Evolutionary conservation across 1,284 basidiomycete species (phyloP).

Genomic region (Irpex rosettiformis): DNA sequence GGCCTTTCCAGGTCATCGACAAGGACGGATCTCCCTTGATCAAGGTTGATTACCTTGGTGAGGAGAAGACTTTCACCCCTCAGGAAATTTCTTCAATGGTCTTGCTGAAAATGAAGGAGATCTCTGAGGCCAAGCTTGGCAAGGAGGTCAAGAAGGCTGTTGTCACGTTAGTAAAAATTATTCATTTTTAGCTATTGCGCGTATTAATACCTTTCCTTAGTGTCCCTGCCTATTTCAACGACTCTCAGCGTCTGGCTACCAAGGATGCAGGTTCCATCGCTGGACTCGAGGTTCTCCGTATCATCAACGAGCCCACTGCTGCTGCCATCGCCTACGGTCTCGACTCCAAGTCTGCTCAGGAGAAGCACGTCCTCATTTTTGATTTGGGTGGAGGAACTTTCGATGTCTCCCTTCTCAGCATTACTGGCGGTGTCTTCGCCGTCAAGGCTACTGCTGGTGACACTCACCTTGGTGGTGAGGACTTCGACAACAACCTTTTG

Average conservation of each 20-base stretch:
- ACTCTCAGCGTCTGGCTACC: constrained; percentile 92
- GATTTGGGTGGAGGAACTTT: constrained; percentile 99
- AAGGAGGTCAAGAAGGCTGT: constrained; percentile 95
- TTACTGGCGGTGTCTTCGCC: constrained; percentile 95
- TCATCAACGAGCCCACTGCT: constrained; percentile 96
- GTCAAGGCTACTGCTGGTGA: constrained; percentile 98
- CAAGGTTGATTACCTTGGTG: constrained; percentile 90
- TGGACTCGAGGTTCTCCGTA: constrained; percentile 93
- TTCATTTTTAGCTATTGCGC: neutral
- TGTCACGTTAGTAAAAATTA: constrained; percentile 62
- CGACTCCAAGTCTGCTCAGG: constrained; percentile 82
- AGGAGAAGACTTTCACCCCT: constrained; percentile 94
- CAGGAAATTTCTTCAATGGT: constrained; percentile 99
- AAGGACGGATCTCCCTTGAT: constrained; percentile 95
- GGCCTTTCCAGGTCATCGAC: constrained; percentile 93
- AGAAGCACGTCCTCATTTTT: constrained; percentile 99
- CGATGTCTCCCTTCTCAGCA: constrained; percentile 97
- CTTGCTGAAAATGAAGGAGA: constrained; percentile 98
- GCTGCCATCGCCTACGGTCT: constrained; percentile 95
- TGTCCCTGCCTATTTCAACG: constrained; percentile 97
- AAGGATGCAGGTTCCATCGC: constrained; percentile 94
- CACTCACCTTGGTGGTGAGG: constrained; percentile 97
- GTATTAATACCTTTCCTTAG: constrained; percentile 33
- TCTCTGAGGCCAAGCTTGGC: constrained; percentile 97
- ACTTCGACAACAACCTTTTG: constrained; percentile 97